Evolutionary conservation across 1,139 yeast species (phyloP).

Genomic region (Hansenula lynferdii): DNA sequence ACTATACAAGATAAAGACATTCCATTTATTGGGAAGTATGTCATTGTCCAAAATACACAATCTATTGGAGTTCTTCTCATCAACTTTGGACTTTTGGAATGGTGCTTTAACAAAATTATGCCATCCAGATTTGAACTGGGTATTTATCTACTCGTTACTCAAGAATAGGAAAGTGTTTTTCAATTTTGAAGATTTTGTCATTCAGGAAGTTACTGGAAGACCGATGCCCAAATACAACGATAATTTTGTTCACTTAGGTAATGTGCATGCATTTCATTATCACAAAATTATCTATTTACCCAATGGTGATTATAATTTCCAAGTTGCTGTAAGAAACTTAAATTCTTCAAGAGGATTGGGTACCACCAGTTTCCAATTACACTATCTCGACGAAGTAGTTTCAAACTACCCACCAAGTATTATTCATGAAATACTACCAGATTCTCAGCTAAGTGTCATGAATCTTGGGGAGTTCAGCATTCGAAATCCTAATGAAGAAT

Average conservation of each 20-base stretch:
- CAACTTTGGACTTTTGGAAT: constrained; percentile 7
- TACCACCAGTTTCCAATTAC: constrained; percentile 50
- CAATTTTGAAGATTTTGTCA: constrained; percentile 44
- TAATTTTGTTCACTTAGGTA: constrained; percentile 34
- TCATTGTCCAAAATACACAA: constrained; percentile 27
- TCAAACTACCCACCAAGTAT: constrained; percentile 50
- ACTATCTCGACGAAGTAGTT: constrained; percentile 15
- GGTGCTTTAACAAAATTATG: constrained; percentile 19
- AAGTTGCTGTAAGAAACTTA: constrained; percentile 47
- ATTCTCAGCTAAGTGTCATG: constrained; percentile 44
- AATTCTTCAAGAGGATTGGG: constrained; percentile 50
- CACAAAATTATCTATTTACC: constrained; percentile 43
- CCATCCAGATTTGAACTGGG: constrained; percentile 45
- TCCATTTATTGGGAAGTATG: constrained; percentile 38
- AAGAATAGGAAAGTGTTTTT: constrained; percentile 49
- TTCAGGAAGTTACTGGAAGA: constrained; percentile 33
- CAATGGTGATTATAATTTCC: constrained; percentile 45
- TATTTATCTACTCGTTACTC: constrained; percentile 43
- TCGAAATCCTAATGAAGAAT: constrained; percentile 6
- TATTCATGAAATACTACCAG: constrained; percentile 54
- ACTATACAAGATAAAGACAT: constrained; percentile 38
- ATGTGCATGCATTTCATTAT: constrained; percentile 46
- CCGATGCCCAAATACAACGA: constrained; percentile 24
- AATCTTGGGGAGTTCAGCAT: constrained; percentile 48
- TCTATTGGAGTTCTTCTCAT: constrained; percentile 31